Evolutionary conservation across 306 rosid genomes (phyloP).

Genomic region (Dryas octopetala): DNA sequence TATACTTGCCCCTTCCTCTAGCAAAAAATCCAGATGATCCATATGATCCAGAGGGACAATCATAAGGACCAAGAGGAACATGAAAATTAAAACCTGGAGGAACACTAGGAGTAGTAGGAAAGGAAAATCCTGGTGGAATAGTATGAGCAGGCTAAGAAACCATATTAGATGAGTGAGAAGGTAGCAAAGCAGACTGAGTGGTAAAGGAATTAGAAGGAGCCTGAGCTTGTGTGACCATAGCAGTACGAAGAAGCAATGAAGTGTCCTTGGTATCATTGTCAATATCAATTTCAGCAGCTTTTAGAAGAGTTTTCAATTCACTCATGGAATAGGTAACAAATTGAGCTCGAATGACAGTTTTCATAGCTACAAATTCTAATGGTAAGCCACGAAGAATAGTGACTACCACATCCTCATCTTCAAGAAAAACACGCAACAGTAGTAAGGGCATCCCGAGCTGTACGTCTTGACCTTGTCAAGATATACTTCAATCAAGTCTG

Average conservation of each 20-base stretch:
- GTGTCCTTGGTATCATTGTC: not conserved
- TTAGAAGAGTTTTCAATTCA: not conserved
- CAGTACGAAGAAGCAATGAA: not conserved
- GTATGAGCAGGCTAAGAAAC: too few relatives aligned
- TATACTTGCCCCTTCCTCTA: too few relatives aligned
- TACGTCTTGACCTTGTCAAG: not conserved
- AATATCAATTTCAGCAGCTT: not conserved
- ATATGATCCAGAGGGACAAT: too few relatives aligned
- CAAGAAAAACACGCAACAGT: not conserved
- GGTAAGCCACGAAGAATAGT: not conserved
- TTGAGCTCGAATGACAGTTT: not conserved
- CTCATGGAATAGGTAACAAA: not conserved
- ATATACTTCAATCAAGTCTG: not conserved
- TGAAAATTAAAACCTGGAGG: too few relatives aligned
- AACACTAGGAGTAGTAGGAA: too few relatives aligned
- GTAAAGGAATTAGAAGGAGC: not conserved
- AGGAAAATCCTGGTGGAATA: too few relatives aligned
- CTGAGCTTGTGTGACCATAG: not conserved
- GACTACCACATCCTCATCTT: not conserved
- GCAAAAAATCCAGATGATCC: too few relatives aligned
- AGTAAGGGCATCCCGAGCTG: not conserved
- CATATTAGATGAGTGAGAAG: too few relatives aligned
- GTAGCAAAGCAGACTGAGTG: too few relatives aligned
- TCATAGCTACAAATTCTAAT: not conserved
- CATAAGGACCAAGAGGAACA: too few relatives aligned